These are phyloP conservation scores for Obba rivulosa DNA, from an alignment of 768 basidiomycete species.

Conservation along the genomic window DNA sequence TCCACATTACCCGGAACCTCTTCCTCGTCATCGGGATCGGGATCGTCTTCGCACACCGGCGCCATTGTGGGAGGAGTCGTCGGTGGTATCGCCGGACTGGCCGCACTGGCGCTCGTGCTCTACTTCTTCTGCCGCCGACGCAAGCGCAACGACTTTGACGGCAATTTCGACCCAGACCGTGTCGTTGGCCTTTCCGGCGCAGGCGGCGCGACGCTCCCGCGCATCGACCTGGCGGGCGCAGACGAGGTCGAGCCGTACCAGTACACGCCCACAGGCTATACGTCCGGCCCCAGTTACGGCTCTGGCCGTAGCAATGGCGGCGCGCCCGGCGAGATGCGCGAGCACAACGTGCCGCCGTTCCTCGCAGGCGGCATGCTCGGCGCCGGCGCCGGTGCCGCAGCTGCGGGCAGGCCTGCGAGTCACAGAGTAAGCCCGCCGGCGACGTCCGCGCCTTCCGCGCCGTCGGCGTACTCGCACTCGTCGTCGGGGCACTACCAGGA, in stretches of 20 bases:
- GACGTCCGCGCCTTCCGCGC: constrained; percentile 12
- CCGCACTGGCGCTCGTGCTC: constrained; percentile 18
- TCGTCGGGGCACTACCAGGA: constrained; percentile 18
- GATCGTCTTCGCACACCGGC: constrained; percentile 20
- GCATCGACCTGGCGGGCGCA: constrained; percentile 14
- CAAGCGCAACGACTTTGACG: constrained; percentile 39
- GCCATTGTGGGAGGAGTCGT: constrained; percentile 27
- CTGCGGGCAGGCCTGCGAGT: background rate
- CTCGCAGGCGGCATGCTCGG: constrained; percentile 21
- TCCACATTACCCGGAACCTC: constrained; percentile 6
- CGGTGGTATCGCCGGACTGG: constrained; percentile 24
- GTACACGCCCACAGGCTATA: constrained; percentile 13
- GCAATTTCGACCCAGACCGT: constrained; percentile 45
- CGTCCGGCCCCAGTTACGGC: background rate
- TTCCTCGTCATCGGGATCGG: constrained; percentile 3
- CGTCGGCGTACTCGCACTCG: constrained; percentile 15
- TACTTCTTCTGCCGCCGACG: constrained; percentile 21
- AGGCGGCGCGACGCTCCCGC: constrained; percentile 18
- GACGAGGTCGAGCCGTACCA: constrained; percentile 19
- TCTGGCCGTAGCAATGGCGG: constrained; percentile 1
- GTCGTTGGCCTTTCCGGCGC: constrained; percentile 26
- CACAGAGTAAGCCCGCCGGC: constrained; percentile 6
- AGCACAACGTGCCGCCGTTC: constrained; percentile 19
- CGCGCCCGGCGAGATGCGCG: constrained; percentile 21
- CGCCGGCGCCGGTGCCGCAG: constrained; percentile 12